These are phyloP conservation scores for Tritrichomonas musculus DNA, from an alignment of 208 protist genomes.

Conservation along the genomic window DNA sequence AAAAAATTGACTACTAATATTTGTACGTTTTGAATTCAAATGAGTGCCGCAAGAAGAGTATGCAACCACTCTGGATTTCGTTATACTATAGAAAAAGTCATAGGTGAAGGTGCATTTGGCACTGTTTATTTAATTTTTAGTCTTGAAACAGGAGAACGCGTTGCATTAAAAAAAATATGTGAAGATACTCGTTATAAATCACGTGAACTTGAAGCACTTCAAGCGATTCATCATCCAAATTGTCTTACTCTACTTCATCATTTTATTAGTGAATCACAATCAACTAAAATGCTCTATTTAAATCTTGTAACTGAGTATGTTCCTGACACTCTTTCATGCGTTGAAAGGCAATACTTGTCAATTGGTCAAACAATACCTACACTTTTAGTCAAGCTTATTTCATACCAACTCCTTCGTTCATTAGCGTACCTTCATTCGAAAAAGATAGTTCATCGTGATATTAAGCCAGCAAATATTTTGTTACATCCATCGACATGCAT, in stretches of 20 bases:
- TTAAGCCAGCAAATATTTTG: background rate
- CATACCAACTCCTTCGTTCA: background rate
- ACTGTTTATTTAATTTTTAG: background rate
- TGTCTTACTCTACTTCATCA: background rate
- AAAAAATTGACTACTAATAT: no score
- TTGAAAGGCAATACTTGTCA: conserved; percentile 73
- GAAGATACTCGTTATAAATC: conserved; percentile 31
- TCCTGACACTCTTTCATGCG: conserved; percentile 79
- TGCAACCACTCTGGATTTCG: background rate
- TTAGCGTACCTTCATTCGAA: background rate
- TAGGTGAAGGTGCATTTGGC: conserved; percentile 23
- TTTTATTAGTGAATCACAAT: background rate
- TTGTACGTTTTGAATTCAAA: background rate
- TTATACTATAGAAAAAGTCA: conserved; percentile 15
- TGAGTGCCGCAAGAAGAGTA: background rate
- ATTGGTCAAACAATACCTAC: conserved; percentile 51
- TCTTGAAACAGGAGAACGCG: background rate
- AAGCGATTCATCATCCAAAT: conserved; percentile 8
- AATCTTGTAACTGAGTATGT: conserved; percentile 97
- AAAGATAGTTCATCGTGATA: background rate
- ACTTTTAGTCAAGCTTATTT: conserved; percentile 44
- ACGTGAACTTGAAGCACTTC: background rate
- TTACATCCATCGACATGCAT: background rate
- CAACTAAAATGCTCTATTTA: conserved; percentile 78
- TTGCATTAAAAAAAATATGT: conserved; percentile 22